Percentiles rank a stretch among this genome's conserved stretches.
phyloP scores from a whole-genome alignment of 2,329 filamentous ascomycete species.

The Pezicula rhizophila region DNA sequence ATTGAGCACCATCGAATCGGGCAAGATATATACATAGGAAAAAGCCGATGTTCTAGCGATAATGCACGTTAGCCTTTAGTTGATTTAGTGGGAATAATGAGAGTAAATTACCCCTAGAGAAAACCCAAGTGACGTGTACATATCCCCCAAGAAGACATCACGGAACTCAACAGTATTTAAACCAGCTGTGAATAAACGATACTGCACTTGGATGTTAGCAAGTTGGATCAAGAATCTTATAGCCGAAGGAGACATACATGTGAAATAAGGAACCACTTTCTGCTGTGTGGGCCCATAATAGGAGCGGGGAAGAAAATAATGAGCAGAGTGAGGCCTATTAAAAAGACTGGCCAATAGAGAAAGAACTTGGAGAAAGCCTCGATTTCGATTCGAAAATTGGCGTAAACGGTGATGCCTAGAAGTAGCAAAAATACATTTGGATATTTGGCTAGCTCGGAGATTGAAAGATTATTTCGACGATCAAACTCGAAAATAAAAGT shows the following conservation, averaged over 20 bases:
- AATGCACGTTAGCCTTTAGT: slow-evolving; percentile 16
- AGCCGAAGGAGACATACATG: slow-evolving; percentile 49
- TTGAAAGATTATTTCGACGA: slow-evolving; percentile 46
- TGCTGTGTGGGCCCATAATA: slow-evolving; percentile 65
- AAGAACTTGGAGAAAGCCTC: slow-evolving; percentile 51
- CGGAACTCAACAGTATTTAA: slow-evolving; percentile 89
- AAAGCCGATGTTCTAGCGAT: slow-evolving; percentile 68
- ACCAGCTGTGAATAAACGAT: slow-evolving; percentile 74
- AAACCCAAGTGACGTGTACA: slow-evolving; percentile 91
- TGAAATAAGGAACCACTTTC: slow-evolving; percentile 78
- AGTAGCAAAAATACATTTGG: slow-evolving; percentile 79
- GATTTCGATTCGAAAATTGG: slow-evolving; percentile 72
- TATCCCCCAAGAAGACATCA: slow-evolving; percentile 93
- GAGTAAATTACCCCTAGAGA: slow-evolving; percentile 64
- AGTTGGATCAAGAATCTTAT: background rate
- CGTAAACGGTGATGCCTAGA: slow-evolving; percentile 72
- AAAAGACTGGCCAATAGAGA: slow-evolving; percentile 75
- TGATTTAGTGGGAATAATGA: background rate
- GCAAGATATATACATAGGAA: slow-evolving; percentile 87
- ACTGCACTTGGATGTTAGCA: slow-evolving; percentile 41
- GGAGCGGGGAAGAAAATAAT: slow-evolving; percentile 70
- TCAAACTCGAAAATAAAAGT: slow-evolving; percentile 94
- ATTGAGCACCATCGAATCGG: slow-evolving; percentile 60
- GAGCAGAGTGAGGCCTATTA: slow-evolving; percentile 59
- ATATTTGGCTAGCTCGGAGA: slow-evolving; percentile 27